These are phyloP conservation scores for Amanita pseudoporphyria DNA, from an alignment of 768 basidiomycete genomes.

Conservation along the genomic window DNA sequence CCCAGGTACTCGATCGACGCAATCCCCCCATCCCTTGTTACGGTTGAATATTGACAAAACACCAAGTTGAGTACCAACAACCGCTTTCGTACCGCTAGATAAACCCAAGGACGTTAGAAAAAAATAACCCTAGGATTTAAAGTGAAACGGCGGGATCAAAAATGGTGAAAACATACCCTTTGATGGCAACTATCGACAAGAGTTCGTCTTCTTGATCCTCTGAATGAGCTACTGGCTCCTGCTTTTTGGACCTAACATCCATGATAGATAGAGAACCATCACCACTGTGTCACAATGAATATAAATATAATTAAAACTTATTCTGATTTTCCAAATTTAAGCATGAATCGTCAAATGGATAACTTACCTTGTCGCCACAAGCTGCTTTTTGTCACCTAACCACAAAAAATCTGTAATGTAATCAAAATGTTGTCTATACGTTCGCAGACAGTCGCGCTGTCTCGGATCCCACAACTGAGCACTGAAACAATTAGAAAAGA, in stretches of 20 bases:
- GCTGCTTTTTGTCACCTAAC: constrained; percentile 73
- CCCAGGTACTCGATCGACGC: constrained; percentile 87
- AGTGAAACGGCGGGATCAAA: background rate
- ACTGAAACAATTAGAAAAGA: background rate
- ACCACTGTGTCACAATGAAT: constrained; percentile 58
- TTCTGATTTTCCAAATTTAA: background rate
- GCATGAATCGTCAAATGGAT: background rate
- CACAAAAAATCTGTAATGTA: constrained; percentile 91
- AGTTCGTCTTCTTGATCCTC: constrained; percentile 97
- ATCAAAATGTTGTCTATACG: constrained; percentile 85
- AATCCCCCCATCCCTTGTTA: constrained; percentile 82
- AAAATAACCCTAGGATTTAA: background rate
- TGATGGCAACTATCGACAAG: constrained; percentile 77
- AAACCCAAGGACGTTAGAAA: background rate
- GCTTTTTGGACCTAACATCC: constrained; percentile 78
- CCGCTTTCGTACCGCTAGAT: constrained; percentile 62
- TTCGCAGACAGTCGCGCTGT: constrained; percentile 48
- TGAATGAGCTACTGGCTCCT: constrained; percentile 72
- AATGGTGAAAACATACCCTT: constrained; percentile 42
- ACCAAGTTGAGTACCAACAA: constrained; percentile 86
- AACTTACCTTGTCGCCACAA: constrained; percentile 78
- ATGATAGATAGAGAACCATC: constrained; percentile 91
- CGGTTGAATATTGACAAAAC: constrained; percentile 87
- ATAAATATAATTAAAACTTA: background rate
- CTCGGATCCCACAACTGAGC: constrained; percentile 85